Conservation (phyloP, 352 stramenopile genomes). For the Phytophthora fragariae region DNA sequence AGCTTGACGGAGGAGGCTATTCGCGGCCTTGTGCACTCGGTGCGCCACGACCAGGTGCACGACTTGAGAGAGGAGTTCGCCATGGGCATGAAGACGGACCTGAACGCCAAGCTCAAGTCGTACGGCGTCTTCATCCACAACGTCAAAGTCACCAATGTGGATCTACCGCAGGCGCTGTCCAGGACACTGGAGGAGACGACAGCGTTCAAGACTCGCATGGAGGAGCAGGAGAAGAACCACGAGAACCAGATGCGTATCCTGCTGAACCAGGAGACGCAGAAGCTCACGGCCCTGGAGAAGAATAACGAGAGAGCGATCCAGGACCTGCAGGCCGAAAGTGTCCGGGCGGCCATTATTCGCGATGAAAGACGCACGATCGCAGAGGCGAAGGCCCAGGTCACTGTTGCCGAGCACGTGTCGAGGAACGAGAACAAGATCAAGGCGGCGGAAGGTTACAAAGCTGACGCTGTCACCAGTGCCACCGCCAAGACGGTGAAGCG, state of each 20-base stretch:
- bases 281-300: conserved; percentile 82
- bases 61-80: conserved; percentile 86
- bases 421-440: conserved; percentile 74
- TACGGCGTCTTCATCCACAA: conserved; percentile 90
- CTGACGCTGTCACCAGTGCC: conserved; percentile 63
- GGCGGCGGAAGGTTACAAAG: conserved; percentile 72
- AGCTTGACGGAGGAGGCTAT: conserved; percentile 82
- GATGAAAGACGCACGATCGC: conserved; percentile 81
- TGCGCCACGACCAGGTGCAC: conserved; percentile 86
- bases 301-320: conserved; percentile 82
- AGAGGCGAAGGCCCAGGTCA: conserved; percentile 78
- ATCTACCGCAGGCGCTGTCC: conserved; percentile 68
- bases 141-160: conserved; percentile 90
- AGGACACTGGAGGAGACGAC: conserved; percentile 81
- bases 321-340: conserved; percentile 72
- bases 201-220: conserved; percentile 89
- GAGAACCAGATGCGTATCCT: conserved; percentile 87
- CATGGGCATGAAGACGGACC: conserved; percentile 83
- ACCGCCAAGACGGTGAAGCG: conserved; percentile 63
- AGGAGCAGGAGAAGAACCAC: conserved; percentile 91
- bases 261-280: conserved; percentile 86
- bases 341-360: conserved; percentile 75
- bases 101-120: conserved; percentile 72
- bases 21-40: conserved; percentile 80
- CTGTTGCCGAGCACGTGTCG: conserved; percentile 67